Conservation (phyloP, 2,329 filamentous ascomycete genomes). For the Aspergillus oerlinghausenensis region DNA sequence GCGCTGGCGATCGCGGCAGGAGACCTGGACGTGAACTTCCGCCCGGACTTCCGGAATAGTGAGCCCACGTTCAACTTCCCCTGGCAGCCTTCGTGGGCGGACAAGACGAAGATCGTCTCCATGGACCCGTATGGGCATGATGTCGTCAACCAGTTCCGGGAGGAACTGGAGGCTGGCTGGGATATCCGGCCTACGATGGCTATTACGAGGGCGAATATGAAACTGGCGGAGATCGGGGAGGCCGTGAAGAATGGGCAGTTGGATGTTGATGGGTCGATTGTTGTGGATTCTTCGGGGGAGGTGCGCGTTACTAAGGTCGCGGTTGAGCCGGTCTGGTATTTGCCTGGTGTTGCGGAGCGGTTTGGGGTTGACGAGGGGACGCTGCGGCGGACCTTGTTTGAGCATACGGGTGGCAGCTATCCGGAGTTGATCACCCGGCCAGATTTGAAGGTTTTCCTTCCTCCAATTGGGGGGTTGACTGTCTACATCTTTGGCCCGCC, state of each 20-base stretch:
- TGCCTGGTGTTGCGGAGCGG: constrained; percentile 81
- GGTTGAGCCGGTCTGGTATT: constrained; percentile 89
- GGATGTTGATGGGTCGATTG: constrained; percentile 78
- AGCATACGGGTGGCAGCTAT: constrained; percentile 93
- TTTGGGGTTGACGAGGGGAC: constrained; percentile 90
- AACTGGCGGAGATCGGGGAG: constrained; percentile 87
- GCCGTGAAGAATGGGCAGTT: constrained; percentile 77
- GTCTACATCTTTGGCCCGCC: constrained; percentile 97
- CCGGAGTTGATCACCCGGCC: constrained; percentile 92
- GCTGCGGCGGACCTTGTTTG: constrained; percentile 81
- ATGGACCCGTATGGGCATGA: constrained; percentile 96
- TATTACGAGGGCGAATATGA: constrained; percentile 91
- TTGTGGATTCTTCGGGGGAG: constrained; percentile 79
- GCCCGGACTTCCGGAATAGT: constrained; percentile 74
- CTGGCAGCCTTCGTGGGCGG: constrained; percentile 83
- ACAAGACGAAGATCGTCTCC: constrained; percentile 89
- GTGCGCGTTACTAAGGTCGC: constrained; percentile 94
- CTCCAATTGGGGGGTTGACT: constrained; percentile 90
- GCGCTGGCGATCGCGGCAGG: constrained; percentile 89
- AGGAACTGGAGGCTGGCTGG: constrained; percentile 64
- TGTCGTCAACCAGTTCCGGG: constrained; percentile 72
- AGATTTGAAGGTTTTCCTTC: constrained; percentile 93
- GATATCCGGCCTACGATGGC: constrained; percentile 89
- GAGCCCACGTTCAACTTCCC: constrained; percentile 88
- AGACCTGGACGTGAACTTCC: constrained; percentile 78